Evolutionary conservation across 2,329 filamentous ascomycete genomes (phyloP), one percentile per base, ranked within the genome.

Genomic region (Monilinia polystroma): DNA sequence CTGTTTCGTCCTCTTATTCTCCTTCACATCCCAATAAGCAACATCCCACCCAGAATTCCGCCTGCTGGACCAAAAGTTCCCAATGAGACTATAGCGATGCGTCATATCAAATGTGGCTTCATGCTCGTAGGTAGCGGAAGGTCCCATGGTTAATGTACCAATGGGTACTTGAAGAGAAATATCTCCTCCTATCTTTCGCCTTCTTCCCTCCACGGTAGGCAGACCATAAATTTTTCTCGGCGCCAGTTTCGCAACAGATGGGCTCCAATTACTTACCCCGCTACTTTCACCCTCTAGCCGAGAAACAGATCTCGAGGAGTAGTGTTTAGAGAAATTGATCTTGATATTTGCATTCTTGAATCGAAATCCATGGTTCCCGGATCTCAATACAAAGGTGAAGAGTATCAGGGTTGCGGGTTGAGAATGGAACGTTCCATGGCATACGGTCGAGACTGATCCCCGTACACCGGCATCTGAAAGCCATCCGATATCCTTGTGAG

Each of bases 401-500:
- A 69, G 52, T 7, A 70, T 47, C 6, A 70, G 51, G 0, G 68
- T 66, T 1, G 69, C 66, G 14, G 64, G 68, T 1, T 53, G 64
- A 5, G 57, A 65, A 16, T 69, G 41, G 38, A 67, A 70, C 16
- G 68, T 70, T 2, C 68, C 70, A 29, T 71, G 67, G 16, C 66
- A 64, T 11, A 70, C 67, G 10, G 64, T 70, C 7, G 64, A 66
- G 16, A 71, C 68, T 57, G 67, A 65, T 1, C 70, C 70, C 4
- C 68, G 66, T 0, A 70, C 62, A 7, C 70, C 70, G 2, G 70
- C 68, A 29, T 65, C 54, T 18, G 68, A 66, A 7, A 71, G 66
- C 84, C 76, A 67, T 83, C 84, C 55, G 81, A 81, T 68, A 80
- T 88, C 41, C 78, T 81, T 65, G 80, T 89, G 45, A 84, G 85